Conservation (phyloP, 2,329 filamentous ascomycete species). For the Fusarium tanahbumbuense region DNA sequence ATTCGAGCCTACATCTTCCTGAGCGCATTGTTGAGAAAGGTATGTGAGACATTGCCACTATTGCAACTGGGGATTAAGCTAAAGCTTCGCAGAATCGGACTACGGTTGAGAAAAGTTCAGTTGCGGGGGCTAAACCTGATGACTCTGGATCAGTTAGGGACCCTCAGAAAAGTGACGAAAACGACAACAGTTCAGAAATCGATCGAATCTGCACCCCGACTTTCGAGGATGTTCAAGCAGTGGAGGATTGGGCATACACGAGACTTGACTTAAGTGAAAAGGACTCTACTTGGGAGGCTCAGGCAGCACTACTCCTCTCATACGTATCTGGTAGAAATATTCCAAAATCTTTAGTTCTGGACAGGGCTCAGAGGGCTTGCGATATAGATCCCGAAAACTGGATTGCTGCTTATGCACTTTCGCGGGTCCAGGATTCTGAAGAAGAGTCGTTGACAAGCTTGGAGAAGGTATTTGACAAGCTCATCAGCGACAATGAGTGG, state of each 20-base stretch:
- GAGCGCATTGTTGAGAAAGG: not conserved
- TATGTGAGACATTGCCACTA: not conserved
- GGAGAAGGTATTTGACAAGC: too few relatives aligned
- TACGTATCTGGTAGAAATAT: too few relatives aligned
- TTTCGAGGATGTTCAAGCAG: not conserved
- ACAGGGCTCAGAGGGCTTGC: too few relatives aligned
- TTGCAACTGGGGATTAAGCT: rapidly evolving
- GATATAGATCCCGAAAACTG: too few relatives aligned
- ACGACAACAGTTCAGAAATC: not conserved
- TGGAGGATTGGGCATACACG: not conserved
- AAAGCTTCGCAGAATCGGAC: rapidly evolving
- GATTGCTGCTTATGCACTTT: too few relatives aligned
- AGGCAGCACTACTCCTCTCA: too few relatives aligned
- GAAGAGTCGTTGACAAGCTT: too few relatives aligned
- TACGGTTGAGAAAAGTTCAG: not conserved
- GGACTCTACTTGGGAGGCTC: too few relatives aligned
- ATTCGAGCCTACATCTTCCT: not conserved
- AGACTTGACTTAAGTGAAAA: not conserved
- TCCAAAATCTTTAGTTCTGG: too few relatives aligned
- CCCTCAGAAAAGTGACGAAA: not conserved
- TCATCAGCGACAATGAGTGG: too few relatives aligned
- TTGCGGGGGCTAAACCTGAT: not conserved
- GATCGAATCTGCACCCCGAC: not conserved
- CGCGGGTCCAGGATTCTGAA: too few relatives aligned
- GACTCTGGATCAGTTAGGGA: rapidly evolving